Evolutionary conservation across 2,329 filamentous ascomycete genomes (phyloP), one percentile per base, ranked within the genome.

Genomic region (Sordariomycetes sp.): DNA sequence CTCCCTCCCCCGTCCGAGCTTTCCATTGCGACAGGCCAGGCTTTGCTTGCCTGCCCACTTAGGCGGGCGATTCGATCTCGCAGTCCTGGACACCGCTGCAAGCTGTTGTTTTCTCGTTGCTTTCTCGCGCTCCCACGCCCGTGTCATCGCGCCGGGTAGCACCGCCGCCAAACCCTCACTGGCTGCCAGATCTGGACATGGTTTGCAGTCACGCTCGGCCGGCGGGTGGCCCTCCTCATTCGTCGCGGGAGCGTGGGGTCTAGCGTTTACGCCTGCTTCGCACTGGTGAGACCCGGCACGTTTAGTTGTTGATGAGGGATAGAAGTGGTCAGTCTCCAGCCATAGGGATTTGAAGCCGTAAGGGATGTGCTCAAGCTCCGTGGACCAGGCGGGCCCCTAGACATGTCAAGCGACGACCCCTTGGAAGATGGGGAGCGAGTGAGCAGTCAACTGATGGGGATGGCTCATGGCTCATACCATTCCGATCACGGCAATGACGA

Each of bases 211-310:
- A 31, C 29, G 16, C 15, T 16, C n/a, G 20, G 15, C 16, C n/a
- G n/a, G 8, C 29, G 9, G 15, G 6, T 14, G 9, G 12, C 16
- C 19, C 12, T 24, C 31, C 21, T 26, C 15, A 33, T 33, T 26
- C 31, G 31, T 25, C 17, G 21, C 24, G n/a, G 25, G 24, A 20
- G 18, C 33, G 33, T 35, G 25, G 33, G 33, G 33, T 35, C 24
- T 30, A 30, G 23, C 23, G 16, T 25, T 17, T 19, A 14, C 28
- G 20, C 28, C n/a, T 29, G 26, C 26, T 15, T 29, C 14, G 19
- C 28, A 14, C 16, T 32, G 25, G 25, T 15, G 25, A 27, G 25
- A 27, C 7, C 16, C 25, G 6, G 25, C 16, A 27, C 12, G 25
- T 6, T 6, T 27, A 12, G 6, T 24, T 24, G 8, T 24, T 8